A percentile compares a stretch with the other conserved stretches of the same genome.
phyloP scores from a whole-genome alignment of 345 rosid genomes.

The Bruguiera gymnorhiza region DNA sequence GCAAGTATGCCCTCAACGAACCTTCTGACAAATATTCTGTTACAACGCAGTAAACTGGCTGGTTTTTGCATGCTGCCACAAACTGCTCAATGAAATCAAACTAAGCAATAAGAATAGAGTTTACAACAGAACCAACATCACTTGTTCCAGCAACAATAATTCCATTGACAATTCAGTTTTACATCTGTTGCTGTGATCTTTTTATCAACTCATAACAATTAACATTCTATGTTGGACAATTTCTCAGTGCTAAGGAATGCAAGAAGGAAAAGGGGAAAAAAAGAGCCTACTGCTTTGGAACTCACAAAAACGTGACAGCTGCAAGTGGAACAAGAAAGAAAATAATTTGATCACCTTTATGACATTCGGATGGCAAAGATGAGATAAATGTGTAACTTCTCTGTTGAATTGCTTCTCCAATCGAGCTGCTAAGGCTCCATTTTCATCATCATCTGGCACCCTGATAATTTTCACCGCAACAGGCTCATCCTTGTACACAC shows the following conservation, averaged over 20 bases:
- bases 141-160: background rate
- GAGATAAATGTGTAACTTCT: slow-evolving; percentile 79
- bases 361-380: slow-evolving; percentile 67
- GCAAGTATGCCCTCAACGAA: slow-evolving; percentile 82
- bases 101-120: background rate
- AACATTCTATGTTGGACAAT: background rate
- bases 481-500: slow-evolving; percentile 80
- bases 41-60: slow-evolving; percentile 65
- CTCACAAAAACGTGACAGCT: background rate
- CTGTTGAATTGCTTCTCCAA: slow-evolving; percentile 79
- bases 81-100: slow-evolving; percentile 39
- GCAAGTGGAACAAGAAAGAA: background rate
- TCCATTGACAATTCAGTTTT: background rate
- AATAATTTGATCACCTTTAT: slow-evolving; percentile 57
- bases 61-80: slow-evolving; percentile 69
- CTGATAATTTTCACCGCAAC: slow-evolving; percentile 94
- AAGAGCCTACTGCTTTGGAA: background rate
- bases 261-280: background rate
- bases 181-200: background rate
- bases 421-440: slow-evolving; percentile 56
- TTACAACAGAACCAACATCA: background rate
- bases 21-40: slow-evolving; percentile 73
- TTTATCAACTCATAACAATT: background rate
- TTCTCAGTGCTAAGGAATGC: background rate
- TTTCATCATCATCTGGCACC: slow-evolving; percentile 86